Conservation (phyloP, 2,329 filamentous ascomycete species). For the Aspergillus hiratsukae region DNA sequence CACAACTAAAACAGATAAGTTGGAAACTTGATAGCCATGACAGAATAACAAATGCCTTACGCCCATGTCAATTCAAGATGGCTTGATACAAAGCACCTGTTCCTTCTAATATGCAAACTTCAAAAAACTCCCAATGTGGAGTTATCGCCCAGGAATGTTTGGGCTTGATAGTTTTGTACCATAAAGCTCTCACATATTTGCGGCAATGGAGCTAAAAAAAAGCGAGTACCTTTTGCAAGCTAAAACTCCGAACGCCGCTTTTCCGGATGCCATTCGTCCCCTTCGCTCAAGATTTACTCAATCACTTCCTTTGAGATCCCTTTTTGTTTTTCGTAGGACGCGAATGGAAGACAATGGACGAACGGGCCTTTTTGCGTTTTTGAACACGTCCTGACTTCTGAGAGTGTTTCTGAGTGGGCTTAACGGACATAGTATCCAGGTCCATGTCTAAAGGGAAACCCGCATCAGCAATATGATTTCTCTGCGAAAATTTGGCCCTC, state of each 20-base stretch:
- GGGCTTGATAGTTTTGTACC: neutral
- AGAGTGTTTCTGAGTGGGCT: conserved; percentile 18
- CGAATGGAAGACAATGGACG: conserved; percentile 37
- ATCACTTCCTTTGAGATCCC: conserved; percentile 30
- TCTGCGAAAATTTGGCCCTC: neutral
- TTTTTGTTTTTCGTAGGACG: conserved; percentile 30
- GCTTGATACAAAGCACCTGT: neutral
- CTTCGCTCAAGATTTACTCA: neutral
- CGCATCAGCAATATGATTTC: neutral
- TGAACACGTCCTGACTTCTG: conserved; percentile 34
- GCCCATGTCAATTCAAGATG: neutral
- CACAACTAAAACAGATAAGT: neutral
- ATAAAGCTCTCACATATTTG: neutral
- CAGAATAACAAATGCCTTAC: neutral
- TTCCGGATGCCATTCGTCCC: neutral
- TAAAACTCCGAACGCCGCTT: neutral
- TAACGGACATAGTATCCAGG: conserved; percentile 26
- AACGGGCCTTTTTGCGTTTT: conserved; percentile 34
- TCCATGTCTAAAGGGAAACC: conserved; percentile 35
- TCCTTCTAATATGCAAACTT: neutral
- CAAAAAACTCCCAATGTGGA: neutral
- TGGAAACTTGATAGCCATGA: neutral
- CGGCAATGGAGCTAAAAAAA: neutral
- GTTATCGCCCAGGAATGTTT: neutral
- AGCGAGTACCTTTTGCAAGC: neutral